A percentile compares a stretch with the other conserved stretches of the same genome.
phyloP scores from a whole-genome alignment of 306 rosid species.

The Hippophae rhamnoides region DNA sequence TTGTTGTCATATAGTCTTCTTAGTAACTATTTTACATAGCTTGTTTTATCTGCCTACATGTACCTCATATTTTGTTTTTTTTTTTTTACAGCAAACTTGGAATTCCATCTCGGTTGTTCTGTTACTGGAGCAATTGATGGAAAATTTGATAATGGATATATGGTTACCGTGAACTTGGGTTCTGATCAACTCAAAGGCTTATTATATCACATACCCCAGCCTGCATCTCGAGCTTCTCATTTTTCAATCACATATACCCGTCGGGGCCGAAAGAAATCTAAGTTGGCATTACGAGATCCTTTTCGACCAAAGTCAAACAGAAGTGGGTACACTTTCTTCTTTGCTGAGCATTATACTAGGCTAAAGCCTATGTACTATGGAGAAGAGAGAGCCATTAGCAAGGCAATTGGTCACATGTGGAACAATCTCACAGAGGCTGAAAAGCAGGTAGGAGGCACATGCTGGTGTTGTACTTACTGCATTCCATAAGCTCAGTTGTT shows the following conservation, averaged over 20 bases:
- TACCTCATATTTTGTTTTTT: neutral
- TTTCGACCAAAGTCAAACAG: conserved; percentile 64
- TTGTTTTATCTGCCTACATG: too few relatives aligned
- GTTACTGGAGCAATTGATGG: conserved; percentile 55
- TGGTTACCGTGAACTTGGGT: conserved; percentile 50
- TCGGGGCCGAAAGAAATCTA: conserved; percentile 42
- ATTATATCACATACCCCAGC: conserved; percentile 51
- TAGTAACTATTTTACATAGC: too few relatives aligned
- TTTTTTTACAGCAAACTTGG: conserved; percentile 42
- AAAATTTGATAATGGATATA: conserved; percentile 66
- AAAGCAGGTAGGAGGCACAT: conserved; percentile 43
- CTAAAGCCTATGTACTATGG: conserved; percentile 55
- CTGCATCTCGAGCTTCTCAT: conserved; percentile 23
- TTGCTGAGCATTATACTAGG: conserved; percentile 64
- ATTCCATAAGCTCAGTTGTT: too few relatives aligned
- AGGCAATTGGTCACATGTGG: conserved; percentile 63
- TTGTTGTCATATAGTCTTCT: too few relatives aligned
- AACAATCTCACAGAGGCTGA: conserved; percentile 66
- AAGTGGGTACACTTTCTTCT: conserved; percentile 74
- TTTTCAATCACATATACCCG: conserved; percentile 23
- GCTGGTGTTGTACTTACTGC: too few relatives aligned
- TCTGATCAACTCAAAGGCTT: conserved; percentile 54
- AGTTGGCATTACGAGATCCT: conserved; percentile 47
- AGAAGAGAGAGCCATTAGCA: conserved; percentile 65
- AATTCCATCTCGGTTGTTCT: conserved; percentile 32